Evolutionary conservation across 2,329 filamentous ascomycete genomes (phyloP).

Genomic region (Emericellopsis atlantica): DNA sequence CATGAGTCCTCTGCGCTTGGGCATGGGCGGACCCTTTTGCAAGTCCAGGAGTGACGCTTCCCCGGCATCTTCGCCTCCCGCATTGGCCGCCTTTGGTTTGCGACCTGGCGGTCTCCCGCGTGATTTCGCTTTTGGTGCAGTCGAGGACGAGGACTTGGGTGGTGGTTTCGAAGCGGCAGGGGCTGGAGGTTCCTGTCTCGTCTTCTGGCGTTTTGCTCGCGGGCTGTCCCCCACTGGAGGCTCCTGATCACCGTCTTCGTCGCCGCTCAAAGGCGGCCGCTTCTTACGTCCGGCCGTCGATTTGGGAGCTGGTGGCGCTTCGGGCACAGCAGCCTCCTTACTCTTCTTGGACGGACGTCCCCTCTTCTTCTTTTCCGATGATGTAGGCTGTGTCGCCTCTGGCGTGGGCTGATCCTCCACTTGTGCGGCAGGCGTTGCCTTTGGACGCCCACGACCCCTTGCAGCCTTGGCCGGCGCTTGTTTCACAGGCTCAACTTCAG

Average conservation of each 20-base stretch:
- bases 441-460: slow-evolving; percentile 1
- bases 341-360: slow-evolving; percentile 6
- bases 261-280: slow-evolving; percentile 3
- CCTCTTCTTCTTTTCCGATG: slow-evolving; percentile 5
- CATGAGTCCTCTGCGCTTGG: slow-evolving; percentile 40
- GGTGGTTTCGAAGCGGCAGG: slow-evolving; percentile 14
- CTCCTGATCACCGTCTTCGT: slow-evolving; percentile 5
- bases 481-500: slow-evolving; percentile 7
- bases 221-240: slow-evolving; percentile 4
- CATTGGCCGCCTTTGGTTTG: slow-evolving; percentile 8
- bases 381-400: slow-evolving; percentile 3
- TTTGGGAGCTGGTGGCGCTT: slow-evolving; percentile 8
- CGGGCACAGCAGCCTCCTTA: slow-evolving; percentile 3
- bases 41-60: slow-evolving; percentile 35
- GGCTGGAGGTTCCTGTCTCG: slow-evolving; percentile 7
- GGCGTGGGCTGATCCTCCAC: not conserved
- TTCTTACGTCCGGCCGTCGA: slow-evolving; percentile 2
- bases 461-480: slow-evolving; percentile 6
- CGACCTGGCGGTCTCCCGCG: slow-evolving; percentile 2
- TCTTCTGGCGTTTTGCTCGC: slow-evolving; percentile 6
- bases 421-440: not conserved
- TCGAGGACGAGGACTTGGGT: not conserved
- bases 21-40: slow-evolving; percentile 41
- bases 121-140: not conserved
- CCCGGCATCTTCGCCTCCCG: slow-evolving; percentile 23